Evolutionary conservation across 208 protist species (phyloP).

Genomic region (Wallacemonas sp.): DNA sequence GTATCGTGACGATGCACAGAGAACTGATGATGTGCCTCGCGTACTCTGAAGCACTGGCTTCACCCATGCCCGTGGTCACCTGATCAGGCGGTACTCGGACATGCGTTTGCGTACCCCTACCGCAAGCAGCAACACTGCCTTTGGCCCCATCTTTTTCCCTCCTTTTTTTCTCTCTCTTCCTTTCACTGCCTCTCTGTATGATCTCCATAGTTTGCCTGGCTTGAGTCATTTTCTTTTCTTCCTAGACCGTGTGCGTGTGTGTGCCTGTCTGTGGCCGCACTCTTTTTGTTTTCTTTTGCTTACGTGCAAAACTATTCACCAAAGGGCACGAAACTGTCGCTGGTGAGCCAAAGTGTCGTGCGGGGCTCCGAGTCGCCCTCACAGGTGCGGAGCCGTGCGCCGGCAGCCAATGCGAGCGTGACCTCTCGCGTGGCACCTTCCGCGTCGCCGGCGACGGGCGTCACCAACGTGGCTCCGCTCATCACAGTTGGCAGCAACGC

Average conservation of each 20-base stretch:
- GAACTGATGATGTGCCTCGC: too few species aligned
- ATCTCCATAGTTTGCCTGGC: too few species aligned
- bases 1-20: too few species aligned
- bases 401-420: background rate
- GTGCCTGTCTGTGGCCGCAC: too few species aligned
- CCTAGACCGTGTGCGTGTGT: too few species aligned
- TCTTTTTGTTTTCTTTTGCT: background rate
- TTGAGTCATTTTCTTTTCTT: too few species aligned
- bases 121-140: too few species aligned
- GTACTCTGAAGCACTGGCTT: too few species aligned
- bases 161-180: background rate
- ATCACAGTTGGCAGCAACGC: constrained; percentile 1
- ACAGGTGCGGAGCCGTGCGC: background rate
- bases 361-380: constrained; percentile 5
- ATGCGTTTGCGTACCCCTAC: too few species aligned
- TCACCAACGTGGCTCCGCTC: background rate
- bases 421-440: background rate
- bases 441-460: background rate
- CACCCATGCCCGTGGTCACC: too few species aligned
- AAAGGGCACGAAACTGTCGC: constrained; percentile 3
- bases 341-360: background rate
- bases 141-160: background rate
- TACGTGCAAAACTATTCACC: background rate
- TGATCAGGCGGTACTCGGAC: too few species aligned
- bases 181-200: too few species aligned